Conservation (phyloP, 2,329 filamentous ascomycete genomes). For the Nigrospora oryzae region DNA sequence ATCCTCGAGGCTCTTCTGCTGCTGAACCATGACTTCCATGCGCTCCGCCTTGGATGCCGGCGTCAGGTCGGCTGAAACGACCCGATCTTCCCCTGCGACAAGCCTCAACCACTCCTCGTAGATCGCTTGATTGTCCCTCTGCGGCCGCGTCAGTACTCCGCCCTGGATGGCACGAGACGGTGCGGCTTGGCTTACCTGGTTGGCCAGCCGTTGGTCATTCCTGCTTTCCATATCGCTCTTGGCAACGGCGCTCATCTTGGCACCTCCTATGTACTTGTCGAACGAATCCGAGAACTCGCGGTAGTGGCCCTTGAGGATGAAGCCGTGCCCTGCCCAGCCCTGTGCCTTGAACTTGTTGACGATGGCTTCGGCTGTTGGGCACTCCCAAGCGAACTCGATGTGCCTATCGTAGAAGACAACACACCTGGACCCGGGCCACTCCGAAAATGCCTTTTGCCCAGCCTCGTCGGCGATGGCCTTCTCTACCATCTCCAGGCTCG, state of each 20-base stretch:
- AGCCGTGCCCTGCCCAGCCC: slow-evolving; percentile 42
- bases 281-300: slow-evolving; percentile 46
- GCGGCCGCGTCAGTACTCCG: neutral
- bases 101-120: slow-evolving; percentile 36
- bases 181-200: slow-evolving; percentile 16
- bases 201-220: slow-evolving; percentile 22
- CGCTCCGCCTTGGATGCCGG: slow-evolving; percentile 30
- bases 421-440: slow-evolving; percentile 36
- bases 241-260: slow-evolving; percentile 31
- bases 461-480: slow-evolving; percentile 39
- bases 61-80: slow-evolving; percentile 26
- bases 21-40: slow-evolving; percentile 28
- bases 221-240: slow-evolving; percentile 30
- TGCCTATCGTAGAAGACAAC: slow-evolving; percentile 45
- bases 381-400: slow-evolving; percentile 41
- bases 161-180: neutral
- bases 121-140: slow-evolving; percentile 23
- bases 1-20: slow-evolving; percentile 38
- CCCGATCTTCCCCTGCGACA: slow-evolving; percentile 33
- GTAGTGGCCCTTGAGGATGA: slow-evolving; percentile 48
- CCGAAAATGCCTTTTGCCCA: slow-evolving; percentile 35
- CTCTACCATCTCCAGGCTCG: slow-evolving; percentile 42
- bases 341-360: slow-evolving; percentile 33
- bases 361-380: slow-evolving; percentile 36
- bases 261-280: slow-evolving; percentile 37